Conservation (phyloP, 257 asterid genomes). For the Solanum chmielewskii region DNA sequence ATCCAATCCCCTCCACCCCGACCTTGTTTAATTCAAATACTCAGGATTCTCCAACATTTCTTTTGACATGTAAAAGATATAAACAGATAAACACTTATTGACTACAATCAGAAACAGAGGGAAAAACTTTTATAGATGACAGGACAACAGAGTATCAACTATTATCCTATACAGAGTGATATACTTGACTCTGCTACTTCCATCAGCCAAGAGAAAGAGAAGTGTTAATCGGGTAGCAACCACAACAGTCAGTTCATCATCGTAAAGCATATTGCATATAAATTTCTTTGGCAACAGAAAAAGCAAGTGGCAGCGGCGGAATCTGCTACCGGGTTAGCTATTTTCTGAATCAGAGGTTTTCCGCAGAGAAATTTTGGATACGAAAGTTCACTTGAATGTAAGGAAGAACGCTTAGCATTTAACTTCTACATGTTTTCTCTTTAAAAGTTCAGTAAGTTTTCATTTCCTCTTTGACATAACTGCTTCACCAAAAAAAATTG, state of each 20-base stretch:
- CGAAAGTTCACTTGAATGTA: neutral
- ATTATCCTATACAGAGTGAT: neutral
- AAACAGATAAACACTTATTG: neutral
- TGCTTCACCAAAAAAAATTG: neutral
- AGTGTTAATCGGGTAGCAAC: neutral
- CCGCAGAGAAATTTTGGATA: neutral
- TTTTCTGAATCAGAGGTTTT: neutral
- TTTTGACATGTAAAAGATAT: neutral
- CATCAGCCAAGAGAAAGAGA: neutral
- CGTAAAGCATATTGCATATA: neutral
- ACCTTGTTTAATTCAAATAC: neutral
- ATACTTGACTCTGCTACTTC: neutral
- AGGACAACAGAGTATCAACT: neutral
- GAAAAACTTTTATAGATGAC: neutral
- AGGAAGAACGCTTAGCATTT: neutral
- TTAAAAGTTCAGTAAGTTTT: neutral
- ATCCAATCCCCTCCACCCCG: neutral
- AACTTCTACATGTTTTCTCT: neutral
- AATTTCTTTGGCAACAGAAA: neutral
- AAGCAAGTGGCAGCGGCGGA: neutral
- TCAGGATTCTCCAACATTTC: neutral
- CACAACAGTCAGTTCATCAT: neutral
- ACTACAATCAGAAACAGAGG: neutral
- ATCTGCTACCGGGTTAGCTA: neutral
- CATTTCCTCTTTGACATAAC: neutral